Conservation (phyloP, 2,329 filamentous ascomycete species). For the Colletotrichum brevisporum region DNA sequence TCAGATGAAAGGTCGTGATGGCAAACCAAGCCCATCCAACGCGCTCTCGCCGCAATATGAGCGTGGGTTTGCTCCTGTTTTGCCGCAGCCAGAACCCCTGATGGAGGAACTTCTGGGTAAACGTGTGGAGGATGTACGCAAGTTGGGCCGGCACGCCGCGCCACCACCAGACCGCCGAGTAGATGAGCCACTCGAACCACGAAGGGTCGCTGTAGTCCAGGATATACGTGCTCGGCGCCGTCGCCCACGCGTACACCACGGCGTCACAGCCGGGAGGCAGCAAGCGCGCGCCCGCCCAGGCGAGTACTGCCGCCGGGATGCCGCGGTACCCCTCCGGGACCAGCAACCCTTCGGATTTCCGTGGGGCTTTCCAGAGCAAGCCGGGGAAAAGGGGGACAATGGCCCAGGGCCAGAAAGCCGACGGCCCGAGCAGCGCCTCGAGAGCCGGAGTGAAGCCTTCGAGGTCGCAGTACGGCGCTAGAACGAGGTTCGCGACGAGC, state of each 20-base stretch:
- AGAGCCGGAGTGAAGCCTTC: neutral
- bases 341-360: neutral
- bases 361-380: neutral
- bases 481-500: no score
- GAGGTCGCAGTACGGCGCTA: neutral
- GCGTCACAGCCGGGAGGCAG: neutral
- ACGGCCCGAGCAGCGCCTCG: neutral
- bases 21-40: neutral
- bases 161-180: neutral
- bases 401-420: neutral
- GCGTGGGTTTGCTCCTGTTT: neutral
- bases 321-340: neutral
- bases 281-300: neutral
- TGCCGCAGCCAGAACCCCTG: slow-evolving; percentile 6
- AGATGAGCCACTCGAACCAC: neutral
- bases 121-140: slow-evolving; percentile 4
- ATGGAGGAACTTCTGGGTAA: slow-evolving; percentile 5
- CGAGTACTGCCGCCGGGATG: neutral
- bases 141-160: neutral
- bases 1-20: neutral
- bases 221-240: neutral
- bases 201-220: neutral
- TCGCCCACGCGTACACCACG: neutral
- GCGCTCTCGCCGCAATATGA: neutral
- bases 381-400: neutral